Evolutionary conservation across 441 rosid genomes (phyloP), one percentile per base, ranked within the genome.

Genomic region (Erodium trifolium): DNA sequence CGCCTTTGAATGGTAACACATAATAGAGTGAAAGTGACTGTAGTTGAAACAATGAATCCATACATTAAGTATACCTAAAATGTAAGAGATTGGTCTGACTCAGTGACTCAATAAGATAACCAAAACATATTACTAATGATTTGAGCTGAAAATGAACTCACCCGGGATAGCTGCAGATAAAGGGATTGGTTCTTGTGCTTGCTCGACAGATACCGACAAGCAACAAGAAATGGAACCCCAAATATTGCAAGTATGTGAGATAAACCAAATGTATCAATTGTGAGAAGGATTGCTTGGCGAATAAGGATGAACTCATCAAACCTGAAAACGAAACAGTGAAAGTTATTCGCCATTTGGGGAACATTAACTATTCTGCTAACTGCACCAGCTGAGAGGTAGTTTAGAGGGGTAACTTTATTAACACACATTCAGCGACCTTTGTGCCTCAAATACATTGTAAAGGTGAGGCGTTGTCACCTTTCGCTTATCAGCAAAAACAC

Each of bases 231-330:
- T 55, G 98, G 96, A 72, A 94, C 90, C 62, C 93, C 99, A 59
- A 87, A 81, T 62, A 94, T 76, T 1, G 96, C 86, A 75, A 94
- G 86, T 78, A 92, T 81, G 83, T 78, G 82, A 19, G 99, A 92
- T 70, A 92, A 92, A 49, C 98, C 99, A 79, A 83, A 94, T 19
- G 98, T 92, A 37, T 94, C 97, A 0, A 94, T 78, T 45, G 93
- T 79, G 18, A 94, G 90, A 75, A 94, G 98, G 68, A 90, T 78
- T 13, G 96, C 98, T 83, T 94, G 98, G 53, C 92, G 89, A 71
- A 86, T 75, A 63, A 94, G 93, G 70, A 86, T 69, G 72, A 92
- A 94, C 76, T 94, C 99, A 63, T 94, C 99, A 72, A 87, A 94
- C 86, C 99, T 94, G 90, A 70, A 82, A 66, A 76, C 11, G 19